These are phyloP conservation scores for Backusella psychrophila DNA, from an alignment of 192 early-diverging fungal species.

Conservation along the genomic window DNA sequence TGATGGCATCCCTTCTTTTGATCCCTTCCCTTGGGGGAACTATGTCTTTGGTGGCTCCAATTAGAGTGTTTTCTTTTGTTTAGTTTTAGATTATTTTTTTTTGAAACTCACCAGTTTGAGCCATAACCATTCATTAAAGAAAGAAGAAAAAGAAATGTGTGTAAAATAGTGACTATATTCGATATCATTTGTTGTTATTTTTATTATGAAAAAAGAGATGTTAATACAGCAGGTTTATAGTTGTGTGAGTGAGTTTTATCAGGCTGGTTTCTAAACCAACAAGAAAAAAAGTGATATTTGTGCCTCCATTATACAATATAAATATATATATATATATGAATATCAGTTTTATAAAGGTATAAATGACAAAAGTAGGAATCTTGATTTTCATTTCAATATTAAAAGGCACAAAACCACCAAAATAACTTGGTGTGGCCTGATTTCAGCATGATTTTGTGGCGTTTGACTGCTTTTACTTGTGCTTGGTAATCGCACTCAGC, in stretches of 20 bases:
- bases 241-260: no score
- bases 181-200: neutral
- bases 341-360: no score
- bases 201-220: neutral
- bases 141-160: no score
- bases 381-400: no score
- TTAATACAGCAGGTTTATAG: no score
- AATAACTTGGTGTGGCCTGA: neutral
- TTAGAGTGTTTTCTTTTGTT: neutral
- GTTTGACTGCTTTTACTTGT: conserved; percentile 13
- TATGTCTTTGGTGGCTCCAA: conserved; percentile 13
- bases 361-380: no score
- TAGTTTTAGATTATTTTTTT: neutral
- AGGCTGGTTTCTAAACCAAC: no score
- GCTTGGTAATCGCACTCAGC: neutral
- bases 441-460: conserved; percentile 10
- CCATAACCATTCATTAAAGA: neutral
- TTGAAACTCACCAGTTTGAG: neutral
- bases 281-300: no score
- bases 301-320: no score
- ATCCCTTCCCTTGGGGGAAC: conserved; percentile 22
- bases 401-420: no score
- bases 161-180: no score
- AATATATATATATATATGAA: no score
- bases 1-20: conserved; percentile 8